phyloP scores from a whole-genome alignment of 1,284 basidiomycete species.

The Papiliotrema laurentii region DNA sequence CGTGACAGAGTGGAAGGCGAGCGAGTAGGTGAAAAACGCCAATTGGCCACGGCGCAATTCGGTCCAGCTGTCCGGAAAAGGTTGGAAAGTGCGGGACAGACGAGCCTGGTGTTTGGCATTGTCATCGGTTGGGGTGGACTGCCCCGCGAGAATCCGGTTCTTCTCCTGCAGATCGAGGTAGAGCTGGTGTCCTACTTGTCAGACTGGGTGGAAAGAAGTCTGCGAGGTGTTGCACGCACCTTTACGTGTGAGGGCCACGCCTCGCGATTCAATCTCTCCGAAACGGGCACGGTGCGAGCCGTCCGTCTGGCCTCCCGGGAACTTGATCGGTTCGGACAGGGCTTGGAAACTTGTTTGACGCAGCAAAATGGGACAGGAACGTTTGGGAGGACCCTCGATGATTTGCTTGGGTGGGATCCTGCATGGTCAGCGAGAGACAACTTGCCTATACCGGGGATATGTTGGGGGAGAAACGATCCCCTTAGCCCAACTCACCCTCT shows the following conservation, averaged over 20 bases:
- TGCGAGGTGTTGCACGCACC: conserved; percentile 21
- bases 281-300: conserved; percentile 49
- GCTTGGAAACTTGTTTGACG: conserved; percentile 50
- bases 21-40: conserved; percentile 36
- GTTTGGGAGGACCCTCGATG: conserved; percentile 47
- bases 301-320: conserved; percentile 20
- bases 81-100: conserved; percentile 23
- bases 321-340: conserved; percentile 45
- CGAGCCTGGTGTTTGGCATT: conserved; percentile 39
- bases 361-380: conserved; percentile 44
- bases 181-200: conserved; percentile 25
- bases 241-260: conserved; percentile 46
- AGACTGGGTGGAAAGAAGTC: background rate
- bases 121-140: conserved; percentile 19
- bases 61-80: conserved; percentile 36
- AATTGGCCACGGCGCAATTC: conserved; percentile 28
- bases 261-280: conserved; percentile 50
- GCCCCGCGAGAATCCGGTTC: conserved; percentile 13
- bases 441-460: too few relatives aligned
- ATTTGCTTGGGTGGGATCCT: conserved; percentile 49
- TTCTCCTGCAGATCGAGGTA: conserved; percentile 32
- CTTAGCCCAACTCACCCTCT: conserved; percentile 36
- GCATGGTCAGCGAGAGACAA: conserved; percentile 1
- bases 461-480: too few relatives aligned
- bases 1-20: conserved; percentile 5